Evolutionary conservation across 768 basidiomycete species (phyloP), one percentile per base, ranked within the genome.

Genomic region (Mycena venus): DNA sequence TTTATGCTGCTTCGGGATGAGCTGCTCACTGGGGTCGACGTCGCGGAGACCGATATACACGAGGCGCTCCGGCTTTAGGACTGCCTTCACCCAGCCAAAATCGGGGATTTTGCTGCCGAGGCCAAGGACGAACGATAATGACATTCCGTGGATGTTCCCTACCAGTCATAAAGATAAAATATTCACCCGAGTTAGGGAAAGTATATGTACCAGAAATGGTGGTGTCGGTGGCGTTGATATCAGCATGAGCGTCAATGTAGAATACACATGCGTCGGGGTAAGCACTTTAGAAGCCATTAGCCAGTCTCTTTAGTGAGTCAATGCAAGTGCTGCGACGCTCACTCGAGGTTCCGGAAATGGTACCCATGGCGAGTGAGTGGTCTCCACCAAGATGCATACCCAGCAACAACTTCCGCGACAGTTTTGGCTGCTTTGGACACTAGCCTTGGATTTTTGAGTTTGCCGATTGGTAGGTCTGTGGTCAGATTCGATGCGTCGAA

Each of bases 81-180:
- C 79, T 40, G 92, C 92, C 81, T 91, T 91, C 75, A 82, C 88
- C 91, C 85, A 92, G 68, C 84, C 81, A 67, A 87, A 90, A 70
- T 85, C 87, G 21, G 86, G 78, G 14, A 88, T 80, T 68, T 84
- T 74, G 72, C 78, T 79, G 31, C 85, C 93, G 81, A 84, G 90
- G 82, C 83, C 95, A 82, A 90, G 84, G 62, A 99, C 91, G 90
- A 99, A 99, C 7, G 98, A 96, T 53, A 99, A 90, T 23, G 98
- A 98, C 94, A 98, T 99, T 74, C 98, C 98, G 84, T 99, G 98
- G 56, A 99, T 93, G 84, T 99, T 99, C 34, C 98, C 98, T 90
- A 80, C n/a, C n/a, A n/a, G n/a, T n/a, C 40, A 23, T 34, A 19
- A 36, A 62, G 66, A 31, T 73, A 74, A 31, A 66, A 40, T n/a